Percentiles rank a stretch among this genome's conserved stretches.
Conservation (phyloP, 148 eudicot species). For the Spergularia marina region DNA sequence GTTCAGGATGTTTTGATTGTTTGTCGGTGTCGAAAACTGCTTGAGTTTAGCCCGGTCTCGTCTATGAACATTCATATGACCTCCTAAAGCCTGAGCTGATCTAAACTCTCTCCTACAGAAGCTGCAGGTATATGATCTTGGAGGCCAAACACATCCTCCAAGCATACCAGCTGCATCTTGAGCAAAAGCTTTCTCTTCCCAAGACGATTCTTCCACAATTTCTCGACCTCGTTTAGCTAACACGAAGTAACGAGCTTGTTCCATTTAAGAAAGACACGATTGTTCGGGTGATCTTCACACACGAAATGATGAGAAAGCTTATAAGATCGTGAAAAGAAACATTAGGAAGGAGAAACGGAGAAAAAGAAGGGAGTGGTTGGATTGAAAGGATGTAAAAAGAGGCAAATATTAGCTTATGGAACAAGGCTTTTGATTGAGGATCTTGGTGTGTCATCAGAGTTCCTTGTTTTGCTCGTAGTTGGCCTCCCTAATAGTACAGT, state of each 20-base stretch:
- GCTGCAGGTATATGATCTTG: slow-evolving; percentile 74
- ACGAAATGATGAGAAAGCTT: too few species aligned
- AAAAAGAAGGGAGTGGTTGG: slow-evolving; percentile 20
- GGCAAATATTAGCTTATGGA: slow-evolving; percentile 13
- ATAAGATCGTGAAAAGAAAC: not conserved
- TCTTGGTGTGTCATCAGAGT: slow-evolving; percentile 1
- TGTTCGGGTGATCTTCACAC: too few species aligned
- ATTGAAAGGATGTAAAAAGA: slow-evolving; percentile 1
- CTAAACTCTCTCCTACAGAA: slow-evolving; percentile 79
- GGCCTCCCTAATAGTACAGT: slow-evolving; percentile 30
- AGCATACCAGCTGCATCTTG: slow-evolving; percentile 69
- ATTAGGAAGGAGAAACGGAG: slow-evolving; percentile 9
- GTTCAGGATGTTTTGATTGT: slow-evolving; percentile 12
- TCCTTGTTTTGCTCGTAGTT: slow-evolving; percentile 27
- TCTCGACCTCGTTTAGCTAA: slow-evolving; percentile 32
- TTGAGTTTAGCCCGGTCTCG: slow-evolving; percentile 75
- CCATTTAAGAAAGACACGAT: slow-evolving; percentile 33
- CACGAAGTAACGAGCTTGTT: slow-evolving; percentile 42
- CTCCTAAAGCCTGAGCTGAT: slow-evolving; percentile 95
- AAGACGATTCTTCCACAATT: slow-evolving; percentile 41
- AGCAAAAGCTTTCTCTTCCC: slow-evolving; percentile 91
- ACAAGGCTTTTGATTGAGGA: slow-evolving; percentile 18
- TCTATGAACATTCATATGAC: slow-evolving; percentile 93
- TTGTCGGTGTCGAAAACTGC: slow-evolving; percentile 34
- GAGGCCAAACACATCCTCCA: slow-evolving; percentile 87